Conservation (phyloP, 768 basidiomycete genomes). For the Trametes gibbosa region DNA sequence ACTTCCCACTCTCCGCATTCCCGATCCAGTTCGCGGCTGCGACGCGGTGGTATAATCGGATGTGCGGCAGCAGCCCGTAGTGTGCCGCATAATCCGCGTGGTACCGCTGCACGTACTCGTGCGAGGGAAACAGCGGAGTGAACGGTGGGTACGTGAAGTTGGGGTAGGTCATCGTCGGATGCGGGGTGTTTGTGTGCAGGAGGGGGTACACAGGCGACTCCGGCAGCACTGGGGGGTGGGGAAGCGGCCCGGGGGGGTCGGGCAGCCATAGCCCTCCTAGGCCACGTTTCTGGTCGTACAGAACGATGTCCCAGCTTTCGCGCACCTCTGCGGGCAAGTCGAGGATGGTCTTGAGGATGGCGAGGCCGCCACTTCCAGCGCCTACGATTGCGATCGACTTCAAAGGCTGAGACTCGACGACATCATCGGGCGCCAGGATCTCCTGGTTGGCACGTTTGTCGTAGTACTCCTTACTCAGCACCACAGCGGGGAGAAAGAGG, state of each 20-base stretch:
- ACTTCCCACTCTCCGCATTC: slow-evolving; percentile 35
- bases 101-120: slow-evolving; percentile 45
- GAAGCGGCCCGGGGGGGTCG: slow-evolving; percentile 30
- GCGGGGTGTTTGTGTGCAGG: slow-evolving; percentile 53
- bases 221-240: slow-evolving; percentile 46
- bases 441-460: background rate
- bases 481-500: background rate
- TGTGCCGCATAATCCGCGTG: slow-evolving; percentile 42
- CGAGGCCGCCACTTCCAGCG: slow-evolving; percentile 55
- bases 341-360: slow-evolving; percentile 45
- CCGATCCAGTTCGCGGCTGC: slow-evolving; percentile 45
- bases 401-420: slow-evolving; percentile 4
- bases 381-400: slow-evolving; percentile 60
- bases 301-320: slow-evolving; percentile 43
- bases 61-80: slow-evolving; percentile 37
- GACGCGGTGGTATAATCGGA: slow-evolving; percentile 45
- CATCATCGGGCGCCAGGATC: background rate
- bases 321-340: slow-evolving; percentile 43
- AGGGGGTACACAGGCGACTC: slow-evolving; percentile 54
- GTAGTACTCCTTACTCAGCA: background rate
- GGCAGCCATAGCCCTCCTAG: slow-evolving; percentile 59
- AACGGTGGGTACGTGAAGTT: slow-evolving; percentile 48
- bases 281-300: slow-evolving; percentile 51
- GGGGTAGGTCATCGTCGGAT: slow-evolving; percentile 59
- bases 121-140: slow-evolving; percentile 50